Evolutionary conservation across 2,329 filamentous ascomycete species (phyloP), one percentile per base, ranked within the genome.

Genomic region (Dryadomyces quercivorus): DNA sequence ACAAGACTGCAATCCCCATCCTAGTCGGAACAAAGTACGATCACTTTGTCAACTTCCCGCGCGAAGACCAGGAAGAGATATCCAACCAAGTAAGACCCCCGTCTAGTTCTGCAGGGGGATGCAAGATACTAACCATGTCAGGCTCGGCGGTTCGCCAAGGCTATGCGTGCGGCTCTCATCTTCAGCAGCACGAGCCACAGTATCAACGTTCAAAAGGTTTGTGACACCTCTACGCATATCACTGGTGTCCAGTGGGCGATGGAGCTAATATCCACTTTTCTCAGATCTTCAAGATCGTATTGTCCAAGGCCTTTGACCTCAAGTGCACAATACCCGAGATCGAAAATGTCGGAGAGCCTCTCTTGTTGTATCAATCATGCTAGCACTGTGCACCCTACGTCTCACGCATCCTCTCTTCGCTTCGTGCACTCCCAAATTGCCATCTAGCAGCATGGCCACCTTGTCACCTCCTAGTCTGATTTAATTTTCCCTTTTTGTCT

Each of bases 281-380:
- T 55, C 63, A 97, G 92, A 98, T 98, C 66, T 98, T 98, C 81
- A 98, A 98, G 72, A 98, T 98, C 63, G 93, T 98, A 56, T 80
- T 98, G 22, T 95, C 92, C 60, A 98, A 98, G 72, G 93, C 93
- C 2, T 98, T 98, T 67, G 93, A 98, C 69, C 80, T 98, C 56
- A 96, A 96, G 70, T 98, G 93, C 75, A 98, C 93, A 34, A 97
- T 98, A 66, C 93, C 93, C 50, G 93, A 98, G 71, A 97, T 98
- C 70, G 92, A 96, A 72, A 94, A 97, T 68, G 86, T 96, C 55
- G 93, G 93, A 71, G 93, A 98, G 71, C 93, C 93, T 21, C 77
- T 98, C 51, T 78, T 98, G 49, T 80, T 98, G 60, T 98, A 98
- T 67, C 87, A 91, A 69, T 83, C 81, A 50, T 75, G 72, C 64